A percentile compares a stretch with the other conserved stretches of the same genome.
These are phyloP conservation scores for Petunia hybrid DNA, from an alignment of 305 asterid genomes.

Conservation along the genomic window DNA sequence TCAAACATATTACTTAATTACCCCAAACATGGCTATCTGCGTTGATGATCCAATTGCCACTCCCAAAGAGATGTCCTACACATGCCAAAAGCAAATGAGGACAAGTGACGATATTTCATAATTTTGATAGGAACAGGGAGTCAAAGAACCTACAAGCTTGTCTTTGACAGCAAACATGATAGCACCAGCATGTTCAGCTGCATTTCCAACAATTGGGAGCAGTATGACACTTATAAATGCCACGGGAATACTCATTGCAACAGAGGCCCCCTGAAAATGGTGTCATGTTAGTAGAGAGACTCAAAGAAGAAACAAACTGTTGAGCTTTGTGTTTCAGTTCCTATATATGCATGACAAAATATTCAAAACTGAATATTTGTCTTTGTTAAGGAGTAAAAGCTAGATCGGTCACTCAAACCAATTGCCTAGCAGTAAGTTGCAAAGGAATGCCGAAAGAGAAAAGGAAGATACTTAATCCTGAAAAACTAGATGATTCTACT, in stretches of 20 bases:
- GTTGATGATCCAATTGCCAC: conserved; percentile 91
- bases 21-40: conserved; percentile 92
- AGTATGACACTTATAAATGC: conserved; percentile 85
- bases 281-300: neutral
- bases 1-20: conserved; percentile 33
- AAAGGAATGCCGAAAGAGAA: too few relatives aligned
- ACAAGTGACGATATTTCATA: neutral
- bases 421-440: neutral
- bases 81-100: conserved; percentile 32
- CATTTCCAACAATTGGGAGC: conserved; percentile 90
- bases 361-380: too few relatives aligned
- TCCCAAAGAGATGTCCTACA: conserved; percentile 83
- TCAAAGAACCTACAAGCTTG: conserved; percentile 66
- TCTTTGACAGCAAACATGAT: conserved; percentile 87
- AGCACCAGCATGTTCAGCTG: conserved; percentile 93
- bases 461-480: too few relatives aligned
- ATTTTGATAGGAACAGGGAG: neutral
- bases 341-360: too few relatives aligned
- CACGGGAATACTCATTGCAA: conserved; percentile 73
- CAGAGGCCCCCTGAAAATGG: conserved; percentile 73
- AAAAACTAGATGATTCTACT: neutral
- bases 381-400: too few relatives aligned
- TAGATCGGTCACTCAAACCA: neutral
- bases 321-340: neutral
- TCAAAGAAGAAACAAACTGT: neutral